These are phyloP conservation scores for Mortierella sp. DNA, from an alignment of 371 early-diverging fungal genomes.

Conservation along the genomic window DNA sequence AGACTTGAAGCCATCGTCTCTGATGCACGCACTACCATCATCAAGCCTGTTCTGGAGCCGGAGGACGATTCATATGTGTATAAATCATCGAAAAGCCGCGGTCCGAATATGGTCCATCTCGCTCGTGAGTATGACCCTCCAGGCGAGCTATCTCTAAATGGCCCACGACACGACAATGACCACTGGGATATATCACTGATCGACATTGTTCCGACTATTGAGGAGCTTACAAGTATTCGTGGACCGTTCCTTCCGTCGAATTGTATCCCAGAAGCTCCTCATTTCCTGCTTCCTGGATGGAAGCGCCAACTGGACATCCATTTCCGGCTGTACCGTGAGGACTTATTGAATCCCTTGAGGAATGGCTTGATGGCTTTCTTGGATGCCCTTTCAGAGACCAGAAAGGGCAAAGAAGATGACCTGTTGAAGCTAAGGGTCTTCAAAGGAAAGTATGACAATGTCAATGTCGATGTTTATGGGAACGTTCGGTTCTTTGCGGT, in stretches of 20 bases:
- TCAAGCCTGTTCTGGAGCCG: too few relatives aligned
- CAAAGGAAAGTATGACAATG: slow-evolving; percentile 20
- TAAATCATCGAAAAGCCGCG: too few relatives aligned
- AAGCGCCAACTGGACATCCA: slow-evolving; percentile 60
- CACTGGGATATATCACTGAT: slow-evolving; percentile 45
- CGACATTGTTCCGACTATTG: slow-evolving; percentile 56
- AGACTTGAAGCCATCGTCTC: slow-evolving; percentile 9
- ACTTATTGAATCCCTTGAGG: slow-evolving; percentile 51
- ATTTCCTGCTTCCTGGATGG: slow-evolving; percentile 56
- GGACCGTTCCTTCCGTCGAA: slow-evolving; percentile 57
- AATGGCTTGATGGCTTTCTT: slow-evolving; percentile 34
- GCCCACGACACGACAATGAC: slow-evolving; percentile 60
- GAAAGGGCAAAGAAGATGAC: slow-evolving; percentile 12
- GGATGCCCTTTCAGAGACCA: slow-evolving; percentile 9
- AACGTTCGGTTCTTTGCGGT: slow-evolving; percentile 41
- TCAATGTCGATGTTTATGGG: slow-evolving; percentile 45
- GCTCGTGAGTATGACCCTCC: slow-evolving; percentile 28
- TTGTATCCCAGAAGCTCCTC: slow-evolving; percentile 40
- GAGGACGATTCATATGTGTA: too few relatives aligned
- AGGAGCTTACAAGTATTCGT: slow-evolving; percentile 45
- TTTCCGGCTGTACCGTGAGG: slow-evolving; percentile 67
- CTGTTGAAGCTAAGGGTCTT: slow-evolving; percentile 28
- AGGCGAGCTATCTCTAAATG: slow-evolving; percentile 36
- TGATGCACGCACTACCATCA: too few relatives aligned
- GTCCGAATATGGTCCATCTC: slow-evolving; percentile 10